A percentile compares a stretch with the other conserved stretches of the same genome.
phyloP scores from a whole-genome alignment of 306 rosid genomes.

The Lablab purpureus region DNA sequence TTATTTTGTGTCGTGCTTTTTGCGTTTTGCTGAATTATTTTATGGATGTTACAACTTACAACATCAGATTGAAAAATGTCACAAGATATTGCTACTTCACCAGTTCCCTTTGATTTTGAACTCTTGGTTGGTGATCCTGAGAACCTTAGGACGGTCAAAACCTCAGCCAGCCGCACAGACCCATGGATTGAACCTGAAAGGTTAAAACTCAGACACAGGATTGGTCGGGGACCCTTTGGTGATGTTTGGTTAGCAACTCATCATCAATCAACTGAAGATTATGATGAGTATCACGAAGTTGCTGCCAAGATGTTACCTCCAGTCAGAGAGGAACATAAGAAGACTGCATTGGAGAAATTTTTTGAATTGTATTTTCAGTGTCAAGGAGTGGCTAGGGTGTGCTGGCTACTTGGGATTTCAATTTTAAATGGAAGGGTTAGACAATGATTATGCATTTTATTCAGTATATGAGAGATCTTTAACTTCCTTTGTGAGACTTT shows the following conservation, averaged over 20 bases:
- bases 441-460: slow-evolving; percentile 29
- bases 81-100: slow-evolving; percentile 59
- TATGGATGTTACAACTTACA: slow-evolving; percentile 27
- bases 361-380: slow-evolving; percentile 63
- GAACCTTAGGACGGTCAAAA: slow-evolving; percentile 56
- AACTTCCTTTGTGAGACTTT: neutral
- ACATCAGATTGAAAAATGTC: slow-evolving; percentile 72
- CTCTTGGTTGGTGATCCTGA: slow-evolving; percentile 67
- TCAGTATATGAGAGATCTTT: slow-evolving; percentile 33
- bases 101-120: slow-evolving; percentile 72
- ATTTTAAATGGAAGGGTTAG: slow-evolving; percentile 79
- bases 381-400: slow-evolving; percentile 63
- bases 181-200: slow-evolving; percentile 85
- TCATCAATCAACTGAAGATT: slow-evolving; percentile 83
- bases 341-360: slow-evolving; percentile 66
- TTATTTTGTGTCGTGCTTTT: neutral
- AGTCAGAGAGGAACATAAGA: slow-evolving; percentile 74
- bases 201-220: slow-evolving; percentile 87
- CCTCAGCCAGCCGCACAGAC: slow-evolving; percentile 53
- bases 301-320: slow-evolving; percentile 85
- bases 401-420: slow-evolving; percentile 76
- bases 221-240: slow-evolving; percentile 91
- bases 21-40: slow-evolving; percentile 40
- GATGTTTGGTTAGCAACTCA: slow-evolving; percentile 97
- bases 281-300: slow-evolving; percentile 85